Evolutionary conservation across 805 yeast species (phyloP), one percentile per base, ranked within the genome.

Genomic region (Saturnispora diversa): DNA sequence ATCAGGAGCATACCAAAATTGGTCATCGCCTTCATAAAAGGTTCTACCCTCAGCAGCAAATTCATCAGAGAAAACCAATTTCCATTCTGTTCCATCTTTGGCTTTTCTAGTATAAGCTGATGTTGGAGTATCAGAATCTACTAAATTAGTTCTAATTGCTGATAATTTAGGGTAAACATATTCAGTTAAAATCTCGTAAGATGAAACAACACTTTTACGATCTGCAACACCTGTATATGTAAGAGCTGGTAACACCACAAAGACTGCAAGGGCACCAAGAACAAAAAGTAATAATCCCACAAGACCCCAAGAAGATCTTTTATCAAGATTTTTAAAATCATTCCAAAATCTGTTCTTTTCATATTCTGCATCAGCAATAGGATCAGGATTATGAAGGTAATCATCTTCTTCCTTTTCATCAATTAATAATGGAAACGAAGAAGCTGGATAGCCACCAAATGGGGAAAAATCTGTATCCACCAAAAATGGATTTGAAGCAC

Each of bases 371-470:
- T 92, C 98, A 33, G 78, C 84, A 27, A 87, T 80, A 8, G 96
- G 96, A 60, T 90, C 96, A 2, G 97, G 97, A 62, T 90, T 92
- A 62, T 90, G 97, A 49, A 92, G 59, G 56, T 85, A 88, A 61
- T 90, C 98, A 64, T 90, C 98, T 8, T 84, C 81, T 62, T 90
- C 98, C 62, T 85, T 85, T 51, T 90, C 97, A 44, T 90, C 96
- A 48, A 92, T 77, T 51, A 75, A 80, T 43, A 90, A 66, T 1
- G 98, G 98, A 65, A 90, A 90, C 4, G 86, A 78, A 13, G 87
- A 70, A 7, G 95, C 94, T 1, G 98, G 97, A 60, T 84, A 90
- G 12, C 97, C 97, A 38, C 97, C 98, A 64, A 90, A 90, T 3
- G 97, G 98, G 35, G 84, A 76, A 49, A 79, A 78, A 53, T 82